phyloP scores from a whole-genome alignment of 2,329 filamentous ascomycete species.

The Sporothrix phasma region DNA sequence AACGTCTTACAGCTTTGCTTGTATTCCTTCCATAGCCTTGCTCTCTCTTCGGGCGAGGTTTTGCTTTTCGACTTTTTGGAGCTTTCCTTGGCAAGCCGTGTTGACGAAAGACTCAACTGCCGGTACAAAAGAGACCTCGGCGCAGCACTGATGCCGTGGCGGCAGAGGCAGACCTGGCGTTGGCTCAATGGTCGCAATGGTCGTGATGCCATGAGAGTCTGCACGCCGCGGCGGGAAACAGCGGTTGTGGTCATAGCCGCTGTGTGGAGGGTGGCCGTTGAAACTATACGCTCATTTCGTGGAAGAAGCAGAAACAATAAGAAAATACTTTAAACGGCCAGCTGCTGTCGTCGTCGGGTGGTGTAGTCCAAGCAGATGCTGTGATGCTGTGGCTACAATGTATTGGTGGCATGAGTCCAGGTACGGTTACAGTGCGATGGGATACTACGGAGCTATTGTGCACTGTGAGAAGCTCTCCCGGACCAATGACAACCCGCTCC shows the following conservation, averaged over 20 bases:
- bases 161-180: not conserved
- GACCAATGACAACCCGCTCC: slow-evolving; percentile 17
- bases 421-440: not conserved
- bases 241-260: slow-evolving; percentile 6
- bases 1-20: slow-evolving; percentile 36
- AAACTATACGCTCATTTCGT: not conserved
- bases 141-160: not conserved
- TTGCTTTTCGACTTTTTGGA: not conserved
- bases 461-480: not conserved
- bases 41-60: not conserved
- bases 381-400: not conserved
- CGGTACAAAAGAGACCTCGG: not conserved
- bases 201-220: not conserved
- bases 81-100: not conserved
- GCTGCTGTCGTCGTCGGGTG: not conserved
- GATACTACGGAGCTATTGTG: not conserved
- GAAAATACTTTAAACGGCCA: not conserved
- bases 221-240: slow-evolving; percentile 2
- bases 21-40: slow-evolving; percentile 30
- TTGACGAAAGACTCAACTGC: not conserved
- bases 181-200: no score
- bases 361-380: slow-evolving; percentile 6
- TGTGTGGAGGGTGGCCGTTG: not conserved
- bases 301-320: not conserved
- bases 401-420: no score